These are phyloP conservation scores for Areca catechu DNA, from an alignment of 176 grass and related monocot species.

Conservation along the genomic window DNA sequence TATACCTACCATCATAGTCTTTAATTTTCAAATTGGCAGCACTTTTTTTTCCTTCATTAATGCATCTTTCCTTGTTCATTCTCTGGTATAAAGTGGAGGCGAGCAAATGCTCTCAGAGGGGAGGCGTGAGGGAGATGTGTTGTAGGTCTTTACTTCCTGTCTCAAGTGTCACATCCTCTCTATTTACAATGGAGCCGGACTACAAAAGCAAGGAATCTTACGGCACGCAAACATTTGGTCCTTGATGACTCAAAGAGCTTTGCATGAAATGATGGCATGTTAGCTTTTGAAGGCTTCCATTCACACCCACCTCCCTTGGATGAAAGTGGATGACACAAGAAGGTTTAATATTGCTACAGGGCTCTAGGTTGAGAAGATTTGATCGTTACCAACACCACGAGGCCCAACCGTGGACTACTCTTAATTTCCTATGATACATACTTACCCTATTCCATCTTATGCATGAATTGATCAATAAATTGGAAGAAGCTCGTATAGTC, in stretches of 20 bases:
- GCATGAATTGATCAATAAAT: no score
- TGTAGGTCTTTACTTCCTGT: background rate
- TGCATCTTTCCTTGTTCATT: background rate
- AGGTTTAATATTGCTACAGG: background rate
- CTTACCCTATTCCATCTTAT: background rate
- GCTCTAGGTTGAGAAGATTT: background rate
- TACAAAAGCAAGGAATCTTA: constrained; percentile 20
- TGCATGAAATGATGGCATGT: constrained; percentile 5
- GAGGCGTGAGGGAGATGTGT: background rate
- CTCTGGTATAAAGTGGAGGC: background rate
- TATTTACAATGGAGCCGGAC: background rate
- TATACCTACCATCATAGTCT: no score
- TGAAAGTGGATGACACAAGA: constrained; percentile 9
- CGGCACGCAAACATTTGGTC: constrained; percentile 6
- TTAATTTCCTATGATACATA: background rate
- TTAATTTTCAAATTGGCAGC: no score
- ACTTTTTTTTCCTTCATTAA: no score
- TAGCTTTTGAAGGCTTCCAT: constrained; percentile 4
- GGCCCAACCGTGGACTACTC: background rate
- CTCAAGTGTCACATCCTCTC: constrained; percentile 5
- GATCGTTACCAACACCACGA: background rate
- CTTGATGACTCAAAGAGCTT: background rate
- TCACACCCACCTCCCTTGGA: background rate
- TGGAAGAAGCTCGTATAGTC: no score
- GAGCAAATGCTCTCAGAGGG: background rate